Conservation (phyloP, 2,329 filamentous ascomycete species). For the Ophiognomonia clavigignenti-juglandacearum region DNA sequence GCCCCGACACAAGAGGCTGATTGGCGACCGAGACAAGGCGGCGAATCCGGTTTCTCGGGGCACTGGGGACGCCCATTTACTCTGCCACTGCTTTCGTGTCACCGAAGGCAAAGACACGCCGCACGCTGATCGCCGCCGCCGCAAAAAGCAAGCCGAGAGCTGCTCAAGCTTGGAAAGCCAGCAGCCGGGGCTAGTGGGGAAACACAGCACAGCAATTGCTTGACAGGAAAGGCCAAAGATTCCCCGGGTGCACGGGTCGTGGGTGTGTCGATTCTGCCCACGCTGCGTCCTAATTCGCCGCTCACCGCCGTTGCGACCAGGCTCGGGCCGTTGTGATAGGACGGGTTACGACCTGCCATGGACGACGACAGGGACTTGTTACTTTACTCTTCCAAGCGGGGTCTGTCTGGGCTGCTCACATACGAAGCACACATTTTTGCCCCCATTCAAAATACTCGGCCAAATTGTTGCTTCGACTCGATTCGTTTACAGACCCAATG, state of each 20-base stretch:
- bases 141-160: no score
- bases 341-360: slow-evolving; percentile 10
- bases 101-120: no score
- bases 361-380: neutral
- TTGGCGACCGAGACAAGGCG: slow-evolving; percentile 3
- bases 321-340: slow-evolving; percentile 20
- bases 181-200: slow-evolving; percentile 11
- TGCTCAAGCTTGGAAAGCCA: slow-evolving; percentile 8
- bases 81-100: neutral
- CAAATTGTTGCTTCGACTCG: no score
- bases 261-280: no score
- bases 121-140: no score
- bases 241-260: slow-evolving; percentile 1
- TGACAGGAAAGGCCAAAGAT: slow-evolving; percentile 3
- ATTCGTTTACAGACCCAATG: no score
- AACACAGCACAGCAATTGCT: slow-evolving; percentile 2
- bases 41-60: no score
- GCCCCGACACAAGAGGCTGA: neutral
- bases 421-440: neutral
- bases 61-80: no score
- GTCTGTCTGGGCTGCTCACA: neutral
- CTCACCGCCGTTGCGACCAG: slow-evolving; percentile 8
- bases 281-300: slow-evolving; percentile 9
- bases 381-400: neutral
- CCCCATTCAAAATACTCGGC: neutral